Base-by-base conservation (phyloP, 78 protist genomes). In the Dictyostelium citrinum region DNA sequence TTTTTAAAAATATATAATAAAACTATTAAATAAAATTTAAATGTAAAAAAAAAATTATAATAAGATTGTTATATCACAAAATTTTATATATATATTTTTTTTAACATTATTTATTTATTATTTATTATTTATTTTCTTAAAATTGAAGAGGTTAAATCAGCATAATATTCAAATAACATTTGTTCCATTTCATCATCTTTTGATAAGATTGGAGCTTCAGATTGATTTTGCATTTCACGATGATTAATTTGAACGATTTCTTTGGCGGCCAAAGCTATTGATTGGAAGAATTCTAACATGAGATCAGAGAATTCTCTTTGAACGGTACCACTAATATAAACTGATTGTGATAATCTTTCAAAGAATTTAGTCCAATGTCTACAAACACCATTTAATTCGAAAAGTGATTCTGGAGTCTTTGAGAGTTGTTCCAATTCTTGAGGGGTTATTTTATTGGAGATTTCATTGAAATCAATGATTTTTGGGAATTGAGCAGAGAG, bases 211-310 rank as follows among this genome's bases (percentile, higher is more conserved):
- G 29, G 51, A 46, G 33, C 68, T 46, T 70, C 37, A 22, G 76
- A 24, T 41, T 41, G 55, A 20, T 68, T 35, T 43, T 43, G 77
- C 46, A 33, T 45, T 5, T 43, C 43, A 33, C 60, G 74, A 76
- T 83, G 90, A 11, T 76, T n/a, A 5, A 70, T 83, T 51, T 49
- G 51, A 31, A 83, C 22, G 3, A 68, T 29, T 70, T 83, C 68
- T 35, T 41, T 35, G 22, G 81, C 29, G 6, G 81, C 24, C 7
- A 83, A 58, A 17, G 81, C 90, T 2, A 83, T 70, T 16, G 74
- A 24, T 41, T 45, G 33, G 43, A 83, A 60, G 17, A 76, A 20
- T 6, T 67, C 35, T 12, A 83, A 64, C 37, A 39, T 22, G 0
- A 27, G 3, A 16, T 70, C 77, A 16, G 45, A 31, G 35, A 33